Evolutionary conservation across 345 rosid species (phyloP), one percentile per base, ranked within the genome.

Genomic region (Sonneratia caseolaris): DNA sequence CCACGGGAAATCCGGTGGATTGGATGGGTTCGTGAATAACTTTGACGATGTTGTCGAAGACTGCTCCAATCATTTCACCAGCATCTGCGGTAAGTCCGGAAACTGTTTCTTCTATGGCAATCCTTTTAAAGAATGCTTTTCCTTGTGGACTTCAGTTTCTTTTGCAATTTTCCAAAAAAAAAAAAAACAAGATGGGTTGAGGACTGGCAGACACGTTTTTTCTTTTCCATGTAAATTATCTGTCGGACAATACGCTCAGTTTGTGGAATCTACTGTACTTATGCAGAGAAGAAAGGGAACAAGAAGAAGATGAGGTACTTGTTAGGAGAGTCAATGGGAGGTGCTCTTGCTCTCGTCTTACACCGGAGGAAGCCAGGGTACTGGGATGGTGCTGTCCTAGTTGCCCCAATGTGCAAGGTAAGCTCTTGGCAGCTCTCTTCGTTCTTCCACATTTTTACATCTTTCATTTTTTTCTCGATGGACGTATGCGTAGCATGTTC

Each of bases 351-450:
- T 53, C 81, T 88, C 69, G 82, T 90, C 22, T 37, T 91, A 1
- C 93, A 85, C 68, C 85, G 89, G 75, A 82, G 85, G 76, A 84
- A 80, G 79, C 92, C 95, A 16, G 76, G 76, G 12, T 91, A 78
- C 51, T 91, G 98, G 96, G 89, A 86, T 70, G 98, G 97, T 51
- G 96, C 92, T 7, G 70, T 94, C 47, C 64, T 94, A 73, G 89
- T 81, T 57, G 98, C 98, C 0, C 98, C 98, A 47, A 91, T 91
- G 97, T 90, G 96, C 77, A 91, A 88, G 96, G 97, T 88, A 75
- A 38, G 47, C 32, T 1, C 32, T 27, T 27, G 32, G 32, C 32
- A 1, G 32, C 32, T 27, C 32, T 27, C 32, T 27, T 22, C 10
- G 4, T 3, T 27, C 32, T 27, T 27, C 32, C 32, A 27, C 32